Base-by-base conservation (phyloP, 441 rosid species). In the Arabidopsis hybrid region DNA sequence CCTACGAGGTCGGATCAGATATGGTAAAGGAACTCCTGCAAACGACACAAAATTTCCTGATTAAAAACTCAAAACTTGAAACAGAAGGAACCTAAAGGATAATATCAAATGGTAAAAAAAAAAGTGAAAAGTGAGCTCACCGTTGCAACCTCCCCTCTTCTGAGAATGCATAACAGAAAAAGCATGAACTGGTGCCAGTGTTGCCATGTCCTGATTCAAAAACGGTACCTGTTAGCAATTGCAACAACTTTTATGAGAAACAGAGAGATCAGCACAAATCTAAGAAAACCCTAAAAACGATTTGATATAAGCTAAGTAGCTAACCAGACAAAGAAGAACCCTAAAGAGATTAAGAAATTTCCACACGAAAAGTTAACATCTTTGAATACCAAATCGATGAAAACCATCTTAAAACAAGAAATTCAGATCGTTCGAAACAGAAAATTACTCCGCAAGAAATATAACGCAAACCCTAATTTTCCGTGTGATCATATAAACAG, bases 1-100 rank as follows among this genome's bases (percentile, higher is more conserved):
- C 42, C 39, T 62, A 32, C 49, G 47, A 38, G 75, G 79, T 9
- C 75, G 55, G 53, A 76, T 64, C 75, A 76, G 18, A 70, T 76
- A 70, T 2, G 80, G 80, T 40, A 76, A 64, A 49, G 80, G 72
- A 50, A 57, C 56, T 8, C 60, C 74, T 70, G 35, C 46, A 5
- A 57, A 60, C 10, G 2, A 52, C 65, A 75, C 32, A 36, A 29
- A 36, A 8, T 14, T 35, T 1, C 40, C 7, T 0, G 2, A 58
- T 49, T 4, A 16, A 40, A 34, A 69, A 29, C 49, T 42, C 45
- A 62, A 5, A 56, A 14, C 11, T 8, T 6, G 17, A 36, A 60
- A 43, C 61, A 51, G 2, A 11, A 29, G 9, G 9, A 66, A 50
- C 11, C 46, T 51, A 17, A 31, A 40, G 3, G 49, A 60, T 11